Evolutionary conservation across 1,139 yeast species (phyloP).

Genomic region (Wickerhamomyces sp.): DNA sequence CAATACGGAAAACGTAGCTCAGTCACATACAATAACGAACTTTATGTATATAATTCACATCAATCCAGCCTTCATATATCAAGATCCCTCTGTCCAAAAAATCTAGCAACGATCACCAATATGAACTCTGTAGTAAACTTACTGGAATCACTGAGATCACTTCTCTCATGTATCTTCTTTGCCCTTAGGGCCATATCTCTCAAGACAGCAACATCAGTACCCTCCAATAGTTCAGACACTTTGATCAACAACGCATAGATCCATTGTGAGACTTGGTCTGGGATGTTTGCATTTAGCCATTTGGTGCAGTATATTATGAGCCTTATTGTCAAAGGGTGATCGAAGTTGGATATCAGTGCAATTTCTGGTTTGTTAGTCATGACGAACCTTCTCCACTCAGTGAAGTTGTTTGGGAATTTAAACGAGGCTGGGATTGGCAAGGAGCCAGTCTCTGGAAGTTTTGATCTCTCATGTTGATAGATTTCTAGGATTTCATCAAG

Average conservation of each 20-base stretch:
- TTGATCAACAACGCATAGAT: constrained; percentile 14
- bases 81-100: constrained; percentile 19
- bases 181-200: constrained; percentile 19
- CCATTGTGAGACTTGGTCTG: constrained; percentile 16
- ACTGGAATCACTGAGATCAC: background rate
- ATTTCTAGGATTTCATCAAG: constrained; percentile 5
- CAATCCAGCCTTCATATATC: background rate
- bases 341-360: constrained; percentile 16
- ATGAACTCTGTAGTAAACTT: constrained; percentile 8
- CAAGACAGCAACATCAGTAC: constrained; percentile 14
- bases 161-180: constrained; percentile 4
- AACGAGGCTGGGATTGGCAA: constrained; percentile 11
- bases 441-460: constrained; percentile 12
- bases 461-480: constrained; percentile 7
- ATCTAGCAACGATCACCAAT: constrained; percentile 11
- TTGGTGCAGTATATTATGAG: constrained; percentile 18
- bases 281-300: constrained; percentile 16
- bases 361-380: constrained; percentile 13
- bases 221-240: constrained; percentile 13
- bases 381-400: constrained; percentile 21
- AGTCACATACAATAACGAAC: too few species aligned
- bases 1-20: too few species aligned
- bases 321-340: constrained; percentile 16
- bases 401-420: constrained; percentile 20
- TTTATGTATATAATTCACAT: too few species aligned